A percentile compares a stretch with the other conserved stretches of the same genome.
phyloP scores from a whole-genome alignment of 2,329 filamentous ascomycete genomes.

The Talaromyces sp. region DNA sequence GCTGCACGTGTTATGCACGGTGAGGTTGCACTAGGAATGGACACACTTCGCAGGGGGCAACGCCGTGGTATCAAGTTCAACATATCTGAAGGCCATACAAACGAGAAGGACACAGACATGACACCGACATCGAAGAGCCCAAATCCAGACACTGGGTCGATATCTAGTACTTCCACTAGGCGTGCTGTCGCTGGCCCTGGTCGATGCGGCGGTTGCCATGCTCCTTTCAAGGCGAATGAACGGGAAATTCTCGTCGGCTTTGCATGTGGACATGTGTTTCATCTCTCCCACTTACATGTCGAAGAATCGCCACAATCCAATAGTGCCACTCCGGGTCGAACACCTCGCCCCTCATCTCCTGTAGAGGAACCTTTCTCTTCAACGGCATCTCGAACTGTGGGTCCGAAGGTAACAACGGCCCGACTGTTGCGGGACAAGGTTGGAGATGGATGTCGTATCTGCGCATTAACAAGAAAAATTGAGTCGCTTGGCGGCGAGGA shows the following conservation, averaged over 20 bases:
- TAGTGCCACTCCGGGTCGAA: constrained; percentile 25
- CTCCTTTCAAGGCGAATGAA: constrained; percentile 46
- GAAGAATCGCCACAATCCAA: constrained; percentile 22
- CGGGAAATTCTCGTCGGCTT: constrained; percentile 65
- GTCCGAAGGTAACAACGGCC: constrained; percentile 85
- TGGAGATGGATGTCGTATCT: constrained; percentile 46
- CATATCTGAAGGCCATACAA: constrained; percentile 50
- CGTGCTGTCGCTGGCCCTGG: constrained; percentile 23
- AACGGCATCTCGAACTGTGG: constrained; percentile 61
- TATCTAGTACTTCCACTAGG: constrained; percentile 11
- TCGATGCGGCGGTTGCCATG: constrained; percentile 43
- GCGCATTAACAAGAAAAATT: constrained; percentile 39
- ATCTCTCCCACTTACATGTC: constrained; percentile 62
- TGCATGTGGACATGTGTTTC: constrained; percentile 70
- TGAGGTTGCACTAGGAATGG: constrained; percentile 84
- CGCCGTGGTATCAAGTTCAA: constrained; percentile 88
- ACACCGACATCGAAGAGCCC: constrained; percentile 14
- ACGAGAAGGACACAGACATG: constrained; percentile 14
- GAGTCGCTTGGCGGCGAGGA: constrained; percentile 32
- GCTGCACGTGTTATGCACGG: constrained; percentile 84
- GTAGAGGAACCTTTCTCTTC: constrained; percentile 31
- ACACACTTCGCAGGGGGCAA: constrained; percentile 75
- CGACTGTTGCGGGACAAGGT: constrained; percentile 74
- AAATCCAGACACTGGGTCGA: constrained; percentile 15
- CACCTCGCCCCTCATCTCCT: constrained; percentile 26